Evolutionary conservation across 257 asterid genomes (phyloP).

Genomic region (Ophiorrhiza pumila): DNA sequence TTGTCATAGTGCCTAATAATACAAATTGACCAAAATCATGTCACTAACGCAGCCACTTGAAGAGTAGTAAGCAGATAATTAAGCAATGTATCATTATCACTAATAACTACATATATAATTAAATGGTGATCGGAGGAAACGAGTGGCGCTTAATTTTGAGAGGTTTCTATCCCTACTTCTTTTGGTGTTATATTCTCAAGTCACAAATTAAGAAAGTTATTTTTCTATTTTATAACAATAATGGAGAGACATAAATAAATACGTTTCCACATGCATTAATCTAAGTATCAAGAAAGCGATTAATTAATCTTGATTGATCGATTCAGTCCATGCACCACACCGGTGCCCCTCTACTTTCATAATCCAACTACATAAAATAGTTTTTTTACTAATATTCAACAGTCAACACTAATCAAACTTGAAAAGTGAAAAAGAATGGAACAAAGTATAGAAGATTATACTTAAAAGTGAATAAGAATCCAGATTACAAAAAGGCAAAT

Average conservation of each 20-base stretch:
- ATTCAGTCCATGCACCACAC: slow-evolving; percentile 10
- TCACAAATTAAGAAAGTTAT: background rate
- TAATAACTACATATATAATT: background rate
- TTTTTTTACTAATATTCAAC: background rate
- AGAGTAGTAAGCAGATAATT: background rate
- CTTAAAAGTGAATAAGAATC: slow-evolving; percentile 20
- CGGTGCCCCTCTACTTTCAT: background rate
- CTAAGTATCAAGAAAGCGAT: background rate
- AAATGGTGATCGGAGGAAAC: background rate
- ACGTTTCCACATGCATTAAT: background rate
- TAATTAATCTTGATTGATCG: background rate
- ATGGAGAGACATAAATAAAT: background rate
- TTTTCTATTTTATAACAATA: background rate
- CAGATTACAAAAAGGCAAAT: slow-evolving; percentile 20
- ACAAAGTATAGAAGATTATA: background rate
- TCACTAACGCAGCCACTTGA: background rate
- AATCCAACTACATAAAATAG: background rate
- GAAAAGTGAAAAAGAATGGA: background rate
- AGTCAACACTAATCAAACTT: background rate
- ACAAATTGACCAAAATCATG: slow-evolving; percentile 2
- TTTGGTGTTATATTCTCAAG: background rate
- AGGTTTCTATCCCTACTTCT: background rate
- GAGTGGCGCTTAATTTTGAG: background rate
- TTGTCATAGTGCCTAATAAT: background rate
- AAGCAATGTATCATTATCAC: background rate